Evolutionary conservation across 1,284 basidiomycete genomes (phyloP).

Genomic region (Cryptococcus sp.): DNA sequence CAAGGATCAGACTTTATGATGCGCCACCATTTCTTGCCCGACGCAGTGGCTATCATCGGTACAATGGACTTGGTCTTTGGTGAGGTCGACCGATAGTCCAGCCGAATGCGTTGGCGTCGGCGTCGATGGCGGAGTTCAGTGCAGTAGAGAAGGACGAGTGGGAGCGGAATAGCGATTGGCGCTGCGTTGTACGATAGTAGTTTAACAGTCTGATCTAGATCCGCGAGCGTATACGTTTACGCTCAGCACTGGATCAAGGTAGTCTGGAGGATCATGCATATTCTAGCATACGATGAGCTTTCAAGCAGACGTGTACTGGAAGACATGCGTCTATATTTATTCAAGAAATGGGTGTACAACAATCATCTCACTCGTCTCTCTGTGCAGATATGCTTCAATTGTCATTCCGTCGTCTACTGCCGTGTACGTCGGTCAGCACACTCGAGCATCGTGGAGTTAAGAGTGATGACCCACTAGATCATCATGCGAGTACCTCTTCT

Average conservation of each 20-base stretch:
- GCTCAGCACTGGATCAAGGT: background rate
- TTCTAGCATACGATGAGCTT: no score
- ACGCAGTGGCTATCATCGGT: slow-evolving; percentile 89
- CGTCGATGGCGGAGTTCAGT: background rate
- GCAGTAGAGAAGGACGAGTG: background rate
- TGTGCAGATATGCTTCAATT: background rate
- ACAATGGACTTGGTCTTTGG: slow-evolving; percentile 85
- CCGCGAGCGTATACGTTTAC: background rate
- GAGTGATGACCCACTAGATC: slow-evolving; percentile 11
- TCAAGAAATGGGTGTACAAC: no score
- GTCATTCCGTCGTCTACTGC: slow-evolving; percentile 1
- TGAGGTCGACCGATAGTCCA: slow-evolving; percentile 58
- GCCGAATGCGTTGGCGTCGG: slow-evolving; percentile 2
- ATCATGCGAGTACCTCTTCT: background rate
- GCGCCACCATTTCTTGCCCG: slow-evolving; percentile 79
- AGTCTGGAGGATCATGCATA: no score
- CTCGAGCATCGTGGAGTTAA: background rate
- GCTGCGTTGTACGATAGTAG: slow-evolving; percentile 14
- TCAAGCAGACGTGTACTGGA: no score
- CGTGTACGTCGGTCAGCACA: background rate
- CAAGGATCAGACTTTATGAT: slow-evolving; percentile 92
- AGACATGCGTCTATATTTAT: no score
- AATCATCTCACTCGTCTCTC: no score
- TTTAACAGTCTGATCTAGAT: background rate
- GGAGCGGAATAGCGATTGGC: background rate